Evolutionary conservation across 225 moss, liverwort and hornwort species (phyloP).

Genomic region (Lunularia cruciata): DNA sequence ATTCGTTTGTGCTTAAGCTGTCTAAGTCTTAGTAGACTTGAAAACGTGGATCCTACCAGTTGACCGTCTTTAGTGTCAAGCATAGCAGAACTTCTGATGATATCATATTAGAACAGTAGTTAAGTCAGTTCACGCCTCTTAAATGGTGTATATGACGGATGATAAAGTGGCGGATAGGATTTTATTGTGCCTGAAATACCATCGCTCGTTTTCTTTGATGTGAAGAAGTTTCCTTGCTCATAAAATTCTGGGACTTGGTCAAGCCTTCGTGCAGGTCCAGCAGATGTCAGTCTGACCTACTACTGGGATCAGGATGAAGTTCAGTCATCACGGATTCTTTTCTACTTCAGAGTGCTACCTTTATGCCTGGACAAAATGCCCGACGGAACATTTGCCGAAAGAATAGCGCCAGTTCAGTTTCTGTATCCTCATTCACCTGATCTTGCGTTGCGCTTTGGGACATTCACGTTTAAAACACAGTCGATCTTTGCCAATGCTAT

Average conservation of each 20-base stretch:
- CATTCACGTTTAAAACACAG: too few species aligned
- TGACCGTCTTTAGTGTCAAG: background rate
- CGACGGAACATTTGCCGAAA: conserved; percentile 56
- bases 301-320: conserved; percentile 82
- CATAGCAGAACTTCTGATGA: background rate
- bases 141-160: too few species aligned
- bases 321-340: conserved; percentile 73
- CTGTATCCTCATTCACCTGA: conserved; percentile 77
- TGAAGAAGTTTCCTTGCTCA: conserved; percentile 6
- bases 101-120: background rate
- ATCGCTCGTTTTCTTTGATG: background rate
- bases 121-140: too few species aligned
- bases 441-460: too few species aligned
- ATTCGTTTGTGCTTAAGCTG: background rate
- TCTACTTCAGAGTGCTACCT: conserved; percentile 81
- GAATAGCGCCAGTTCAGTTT: conserved; percentile 74
- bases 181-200: too few species aligned
- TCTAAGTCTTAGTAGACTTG: background rate
- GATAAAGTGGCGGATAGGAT: too few species aligned
- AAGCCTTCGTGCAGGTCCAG: conserved; percentile 64
- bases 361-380: conserved; percentile 62
- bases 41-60: background rate
- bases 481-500: too few species aligned
- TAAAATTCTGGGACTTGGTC: conserved; percentile 18
- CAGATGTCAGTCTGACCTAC: conserved; percentile 50